Conservation (phyloP, 345 rosid species). For the Sisymbrium altissimum region DNA sequence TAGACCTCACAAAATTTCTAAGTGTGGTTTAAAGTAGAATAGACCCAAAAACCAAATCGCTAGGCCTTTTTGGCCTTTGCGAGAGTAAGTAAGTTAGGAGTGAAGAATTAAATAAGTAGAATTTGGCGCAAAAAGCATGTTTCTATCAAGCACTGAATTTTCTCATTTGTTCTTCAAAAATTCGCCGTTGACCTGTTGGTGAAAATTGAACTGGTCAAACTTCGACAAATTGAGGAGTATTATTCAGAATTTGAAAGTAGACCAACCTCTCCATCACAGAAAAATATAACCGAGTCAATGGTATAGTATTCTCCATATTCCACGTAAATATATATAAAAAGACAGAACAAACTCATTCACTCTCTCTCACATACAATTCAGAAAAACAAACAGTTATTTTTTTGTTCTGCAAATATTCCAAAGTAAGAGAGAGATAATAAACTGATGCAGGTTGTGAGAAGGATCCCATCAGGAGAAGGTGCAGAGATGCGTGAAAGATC, state of each 20-base stretch:
- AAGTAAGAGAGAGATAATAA: not conserved
- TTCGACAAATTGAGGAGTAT: conserved; percentile 21
- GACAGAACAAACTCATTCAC: conserved; percentile 30
- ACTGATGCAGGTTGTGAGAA: conserved; percentile 28
- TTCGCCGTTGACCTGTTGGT: conserved; percentile 25
- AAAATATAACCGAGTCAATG: conserved; percentile 11
- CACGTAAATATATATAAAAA: conserved; percentile 17
- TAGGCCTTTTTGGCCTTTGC: conserved; percentile 11
- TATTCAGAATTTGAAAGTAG: conserved; percentile 19
- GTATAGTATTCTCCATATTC: not conserved
- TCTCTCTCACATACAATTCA: not conserved
- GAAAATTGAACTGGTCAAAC: conserved; percentile 18
- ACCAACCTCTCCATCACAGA: conserved; percentile 30
- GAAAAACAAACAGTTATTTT: not conserved
- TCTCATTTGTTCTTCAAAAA: not conserved
- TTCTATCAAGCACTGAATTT: not conserved
- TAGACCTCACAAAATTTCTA: conserved; percentile 6
- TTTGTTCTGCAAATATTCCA: not conserved
- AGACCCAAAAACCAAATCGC: not conserved
- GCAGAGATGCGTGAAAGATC: conserved; percentile 22
- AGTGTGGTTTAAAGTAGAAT: not conserved
- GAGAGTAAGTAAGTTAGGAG: not conserved
- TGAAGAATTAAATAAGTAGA: not conserved
- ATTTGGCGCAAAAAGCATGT: not conserved
- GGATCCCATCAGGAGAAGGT: conserved; percentile 33